phyloP scores from a whole-genome alignment of 2,329 filamentous ascomycete genomes.

The Penicillium sp. region DNA sequence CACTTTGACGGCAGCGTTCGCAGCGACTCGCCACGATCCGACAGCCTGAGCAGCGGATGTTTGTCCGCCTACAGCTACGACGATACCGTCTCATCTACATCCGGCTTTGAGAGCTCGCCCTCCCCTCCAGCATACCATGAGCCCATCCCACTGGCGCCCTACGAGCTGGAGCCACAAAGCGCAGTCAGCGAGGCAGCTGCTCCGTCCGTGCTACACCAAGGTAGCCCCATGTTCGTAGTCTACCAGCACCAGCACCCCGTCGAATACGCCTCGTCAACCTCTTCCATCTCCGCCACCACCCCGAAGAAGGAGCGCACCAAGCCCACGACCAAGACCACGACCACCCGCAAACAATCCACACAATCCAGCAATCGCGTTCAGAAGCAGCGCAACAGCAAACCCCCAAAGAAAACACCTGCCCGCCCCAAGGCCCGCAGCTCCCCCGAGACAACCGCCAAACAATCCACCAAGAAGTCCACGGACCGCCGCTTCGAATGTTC shows the following conservation, averaged over 20 bases:
- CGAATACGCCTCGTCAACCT: background rate
- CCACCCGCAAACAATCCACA: background rate
- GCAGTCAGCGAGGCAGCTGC: background rate
- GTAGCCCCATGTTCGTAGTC: background rate
- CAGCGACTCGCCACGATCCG: constrained; percentile 9
- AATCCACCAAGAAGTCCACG: constrained; percentile 12
- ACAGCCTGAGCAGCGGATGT: constrained; percentile 19
- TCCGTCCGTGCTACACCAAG: constrained; percentile 1
- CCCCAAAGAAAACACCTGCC: constrained; percentile 5
- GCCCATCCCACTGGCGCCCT: background rate
- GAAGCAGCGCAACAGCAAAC: constrained; percentile 2
- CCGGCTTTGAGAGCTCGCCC: constrained; percentile 11
- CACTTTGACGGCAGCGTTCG: constrained; percentile 12
- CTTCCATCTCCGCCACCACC: background rate
- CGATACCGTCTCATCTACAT: constrained; percentile 19
- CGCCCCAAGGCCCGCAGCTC: constrained; percentile 16
- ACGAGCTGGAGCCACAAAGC: constrained; percentile 7
- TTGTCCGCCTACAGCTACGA: constrained; percentile 26
- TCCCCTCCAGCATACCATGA: constrained; percentile 24
- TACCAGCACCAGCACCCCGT: background rate
- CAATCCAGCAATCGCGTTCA: background rate
- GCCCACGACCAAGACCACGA: background rate
- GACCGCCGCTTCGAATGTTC: constrained; percentile 68
- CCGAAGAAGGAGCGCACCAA: background rate
- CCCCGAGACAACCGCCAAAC: constrained; percentile 15